Evolutionary conservation across 176 grass and related monocot species (phyloP).

Genomic region (Chloris gayana): DNA sequence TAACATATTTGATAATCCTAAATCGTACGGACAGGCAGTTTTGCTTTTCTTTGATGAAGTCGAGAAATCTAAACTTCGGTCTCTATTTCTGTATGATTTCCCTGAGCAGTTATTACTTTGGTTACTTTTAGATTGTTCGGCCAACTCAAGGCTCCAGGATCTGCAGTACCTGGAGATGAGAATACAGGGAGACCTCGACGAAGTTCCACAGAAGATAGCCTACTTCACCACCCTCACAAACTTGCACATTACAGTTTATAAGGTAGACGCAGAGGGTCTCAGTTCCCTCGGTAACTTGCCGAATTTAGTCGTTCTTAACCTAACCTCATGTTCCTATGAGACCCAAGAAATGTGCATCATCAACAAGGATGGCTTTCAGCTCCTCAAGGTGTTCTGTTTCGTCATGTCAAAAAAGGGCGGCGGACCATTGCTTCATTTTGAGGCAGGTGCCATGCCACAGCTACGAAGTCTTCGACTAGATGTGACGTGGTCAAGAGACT

Average conservation of each 20-base stretch:
- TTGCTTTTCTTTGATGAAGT: too few species aligned
- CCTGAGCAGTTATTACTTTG: background rate
- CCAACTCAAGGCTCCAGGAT: background rate
- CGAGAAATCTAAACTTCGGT: too few species aligned
- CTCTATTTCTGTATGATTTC: too few species aligned
- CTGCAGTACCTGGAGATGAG: conserved; percentile 24
- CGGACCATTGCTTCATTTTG: background rate
- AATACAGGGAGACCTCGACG: background rate
- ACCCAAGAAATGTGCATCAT: background rate
- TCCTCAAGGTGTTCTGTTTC: background rate
- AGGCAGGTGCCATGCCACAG: conserved; percentile 24
- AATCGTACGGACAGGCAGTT: too few species aligned
- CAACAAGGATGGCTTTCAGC: background rate
- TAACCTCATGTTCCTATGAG: background rate
- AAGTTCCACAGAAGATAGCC: conserved; percentile 8
- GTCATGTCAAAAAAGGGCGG: too few species aligned
- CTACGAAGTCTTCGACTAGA: background rate
- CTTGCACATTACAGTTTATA: conserved; percentile 21
- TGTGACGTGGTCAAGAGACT: background rate
- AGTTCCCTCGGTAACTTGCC: background rate
- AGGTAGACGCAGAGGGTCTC: background rate
- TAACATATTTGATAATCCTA: too few species aligned
- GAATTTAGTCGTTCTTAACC: background rate
- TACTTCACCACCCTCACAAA: conserved; percentile 1
- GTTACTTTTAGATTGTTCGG: background rate